These are phyloP conservation scores for Penicillium sp. DNA, from an alignment of 2,329 filamentous ascomycete genomes.

Conservation along the genomic window DNA sequence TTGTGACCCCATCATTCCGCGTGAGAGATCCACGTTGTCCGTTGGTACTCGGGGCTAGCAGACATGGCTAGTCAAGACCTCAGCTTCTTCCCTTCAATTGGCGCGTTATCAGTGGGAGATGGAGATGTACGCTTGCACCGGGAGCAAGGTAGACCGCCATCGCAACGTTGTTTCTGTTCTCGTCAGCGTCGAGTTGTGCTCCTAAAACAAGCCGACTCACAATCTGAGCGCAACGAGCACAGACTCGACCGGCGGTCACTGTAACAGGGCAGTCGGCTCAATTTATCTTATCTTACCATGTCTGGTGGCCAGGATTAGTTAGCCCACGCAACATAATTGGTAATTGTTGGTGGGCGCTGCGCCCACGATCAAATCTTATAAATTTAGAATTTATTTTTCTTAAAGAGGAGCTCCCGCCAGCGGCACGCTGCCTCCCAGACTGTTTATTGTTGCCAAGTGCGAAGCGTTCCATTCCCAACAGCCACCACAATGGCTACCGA, in stretches of 20 bases:
- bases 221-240: conserved; percentile 18
- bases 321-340: no score
- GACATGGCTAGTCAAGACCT: conserved; percentile 14
- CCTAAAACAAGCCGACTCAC: not conserved
- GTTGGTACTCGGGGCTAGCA: conserved; percentile 21
- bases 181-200: not conserved
- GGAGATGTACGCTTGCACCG: conserved; percentile 24
- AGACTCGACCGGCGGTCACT: conserved; percentile 8
- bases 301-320: no score
- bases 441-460: no score
- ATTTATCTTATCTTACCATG: no score
- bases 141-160: conserved; percentile 25
- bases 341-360: no score
- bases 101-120: not conserved
- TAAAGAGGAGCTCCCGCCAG: no score
- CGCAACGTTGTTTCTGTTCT: conserved; percentile 30
- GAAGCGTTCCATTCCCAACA: no score
- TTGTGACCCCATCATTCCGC: conserved; percentile 2
- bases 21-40: not conserved
- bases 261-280: no score
- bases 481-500: no score
- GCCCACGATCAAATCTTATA: no score
- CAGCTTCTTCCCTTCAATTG: not conserved
- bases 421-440: no score
- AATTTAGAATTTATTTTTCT: no score